Base-by-base conservation (phyloP, 2,329 filamentous ascomycete species). In the Arthrobotrys entomopaga region DNA sequence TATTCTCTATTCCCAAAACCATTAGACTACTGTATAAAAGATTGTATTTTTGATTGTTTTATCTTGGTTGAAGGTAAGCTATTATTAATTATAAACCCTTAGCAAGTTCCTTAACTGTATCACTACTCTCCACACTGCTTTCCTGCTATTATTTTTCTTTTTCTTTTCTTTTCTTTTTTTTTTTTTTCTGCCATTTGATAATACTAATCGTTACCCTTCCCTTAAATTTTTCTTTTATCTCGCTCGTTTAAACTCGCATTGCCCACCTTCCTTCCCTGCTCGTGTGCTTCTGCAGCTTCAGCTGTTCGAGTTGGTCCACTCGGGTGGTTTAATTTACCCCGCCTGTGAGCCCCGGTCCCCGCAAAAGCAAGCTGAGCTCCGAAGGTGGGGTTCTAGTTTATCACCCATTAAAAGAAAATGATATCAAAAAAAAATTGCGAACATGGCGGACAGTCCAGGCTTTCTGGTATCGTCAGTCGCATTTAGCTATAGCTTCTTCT, bases 191-290 rank as follows among this genome's bases (percentile, higher is more conserved):
- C 38, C 29, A n/a, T 34, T 10, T 10, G 29, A 34, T 60, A 48
- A 48, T 53, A 24, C 20, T 50, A 20, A 34, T 34, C 29, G 29
- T 34, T 34, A 34, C 50, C 19, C 24, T 50, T 53, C 53, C 48
- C 34, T 61, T n/a, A 3, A 20, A 20, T 20, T 53, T 5, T 52
- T 20, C n/a, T 16, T 50, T 50, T 50, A 13, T 50, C 19, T 56
- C 19, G 3, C 38, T 56, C 19, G 13, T 56, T 56, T 7, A 7
- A 24, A 24, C 54, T 59, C 65, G 20, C 48, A 69, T 61, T n/a
- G 49, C 49, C 38, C 49, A 69, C 65, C 57, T 61, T 60, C 56
- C 64, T 60, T 69, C 57, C 65, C 40, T 22, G 48, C 56, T 60
- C n/a, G 56, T 56, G 22, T 49, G 3, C 29, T 38, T 48, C 38